phyloP scores from a whole-genome alignment of 768 basidiomycete genomes.

The Clitopilus hobsonii region DNA sequence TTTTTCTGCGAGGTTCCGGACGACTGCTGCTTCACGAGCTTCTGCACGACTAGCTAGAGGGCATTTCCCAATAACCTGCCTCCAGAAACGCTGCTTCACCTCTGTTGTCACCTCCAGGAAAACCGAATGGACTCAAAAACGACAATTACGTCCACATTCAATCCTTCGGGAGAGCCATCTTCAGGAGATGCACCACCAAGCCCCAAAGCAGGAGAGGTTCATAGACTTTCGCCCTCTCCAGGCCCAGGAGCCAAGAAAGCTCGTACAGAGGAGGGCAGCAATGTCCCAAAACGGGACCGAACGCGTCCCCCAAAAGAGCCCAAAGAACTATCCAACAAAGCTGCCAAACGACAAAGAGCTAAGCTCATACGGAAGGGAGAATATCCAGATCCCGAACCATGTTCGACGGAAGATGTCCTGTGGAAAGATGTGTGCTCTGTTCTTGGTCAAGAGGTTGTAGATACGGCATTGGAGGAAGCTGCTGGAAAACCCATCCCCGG shows the following conservation, averaged over 20 bases:
- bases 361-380: conserved; percentile 32
- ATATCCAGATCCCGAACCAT: conserved; percentile 48
- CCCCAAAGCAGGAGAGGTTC: conserved; percentile 15
- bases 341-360: conserved; percentile 17
- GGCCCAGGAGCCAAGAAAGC: conserved; percentile 24
- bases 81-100: no score
- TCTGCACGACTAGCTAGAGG: no score
- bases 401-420: conserved; percentile 71
- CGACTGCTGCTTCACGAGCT: no score
- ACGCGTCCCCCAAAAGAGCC: conserved; percentile 6
- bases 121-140: no score
- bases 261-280: conserved; percentile 2
- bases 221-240: conserved; percentile 13
- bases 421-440: conserved; percentile 66
- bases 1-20: no score
- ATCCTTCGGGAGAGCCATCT: no score
- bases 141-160: no score
- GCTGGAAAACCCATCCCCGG: conserved; percentile 44
- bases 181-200: no score
- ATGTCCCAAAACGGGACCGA: neutral
- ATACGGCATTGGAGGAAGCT: conserved; percentile 41
- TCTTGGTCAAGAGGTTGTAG: conserved; percentile 56
- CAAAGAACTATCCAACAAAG: conserved; percentile 12
- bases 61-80: no score
- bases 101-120: no score